Evolutionary conservation across 192 early-diverging fungal species (phyloP).

Genomic region (Podila epigama): DNA sequence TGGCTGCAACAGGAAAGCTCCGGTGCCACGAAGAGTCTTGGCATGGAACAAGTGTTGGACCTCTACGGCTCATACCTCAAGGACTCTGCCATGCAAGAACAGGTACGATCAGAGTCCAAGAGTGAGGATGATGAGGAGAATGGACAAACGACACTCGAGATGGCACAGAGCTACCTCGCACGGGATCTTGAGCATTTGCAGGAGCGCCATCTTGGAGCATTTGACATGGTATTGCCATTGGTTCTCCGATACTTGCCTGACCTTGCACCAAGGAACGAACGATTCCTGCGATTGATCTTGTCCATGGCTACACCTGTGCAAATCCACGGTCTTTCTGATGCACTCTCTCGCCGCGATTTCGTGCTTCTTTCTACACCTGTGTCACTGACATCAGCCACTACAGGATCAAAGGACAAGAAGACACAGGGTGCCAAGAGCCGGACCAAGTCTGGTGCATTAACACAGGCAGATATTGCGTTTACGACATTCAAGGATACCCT

Average conservation of each 20-base stretch:
- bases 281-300: slow-evolving; percentile 46
- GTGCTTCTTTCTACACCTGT: slow-evolving; percentile 10
- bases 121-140: slow-evolving; percentile 22
- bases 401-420: not conserved
- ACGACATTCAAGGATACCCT: not conserved
- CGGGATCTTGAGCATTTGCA: slow-evolving; percentile 54
- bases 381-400: not conserved
- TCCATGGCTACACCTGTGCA: slow-evolving; percentile 58
- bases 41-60: slow-evolving; percentile 36
- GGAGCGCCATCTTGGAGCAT: slow-evolving; percentile 50
- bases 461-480: not conserved
- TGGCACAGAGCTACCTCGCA: slow-evolving; percentile 47
- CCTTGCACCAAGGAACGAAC: slow-evolving; percentile 33
- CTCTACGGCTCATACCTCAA: slow-evolving; percentile 49
- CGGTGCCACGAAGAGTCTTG: slow-evolving; percentile 8
- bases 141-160: slow-evolving; percentile 12
- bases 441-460: slow-evolving; percentile 4
- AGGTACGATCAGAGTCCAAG: not conserved
- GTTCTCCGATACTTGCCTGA: slow-evolving; percentile 51
- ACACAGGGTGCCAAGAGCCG: not conserved
- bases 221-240: slow-evolving; percentile 48
- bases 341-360: slow-evolving; percentile 14
- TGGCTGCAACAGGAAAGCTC: no score
- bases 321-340: slow-evolving; percentile 51
- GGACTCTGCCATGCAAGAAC: slow-evolving; percentile 26